phyloP scores from a whole-genome alignment of 768 basidiomycete genomes.

The Trametes cingulata region DNA sequence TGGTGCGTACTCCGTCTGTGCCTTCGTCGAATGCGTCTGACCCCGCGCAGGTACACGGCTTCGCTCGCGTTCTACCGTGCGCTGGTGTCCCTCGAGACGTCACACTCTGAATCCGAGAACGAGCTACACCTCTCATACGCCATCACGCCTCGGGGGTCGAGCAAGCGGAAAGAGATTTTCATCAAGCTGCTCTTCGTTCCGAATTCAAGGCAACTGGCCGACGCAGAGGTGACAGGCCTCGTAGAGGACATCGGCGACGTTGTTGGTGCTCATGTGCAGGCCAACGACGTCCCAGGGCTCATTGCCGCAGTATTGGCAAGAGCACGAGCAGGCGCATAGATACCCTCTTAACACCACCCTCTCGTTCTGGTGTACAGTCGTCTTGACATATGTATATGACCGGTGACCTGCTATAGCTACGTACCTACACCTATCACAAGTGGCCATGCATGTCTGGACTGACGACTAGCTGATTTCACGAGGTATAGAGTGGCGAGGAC shows the following conservation, averaged over 20 bases:
- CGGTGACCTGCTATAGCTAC: too few species aligned
- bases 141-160: slow-evolving; percentile 31
- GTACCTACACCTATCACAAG: too few species aligned
- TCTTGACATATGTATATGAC: too few species aligned
- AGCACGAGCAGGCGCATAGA: slow-evolving; percentile 32
- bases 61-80: slow-evolving; percentile 66
- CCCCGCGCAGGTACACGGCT: slow-evolving; percentile 61
- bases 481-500: too few species aligned
- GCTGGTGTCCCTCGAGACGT: slow-evolving; percentile 59
- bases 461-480: too few species aligned
- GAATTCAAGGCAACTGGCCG: slow-evolving; percentile 64
- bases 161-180: slow-evolving; percentile 36
- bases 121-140: slow-evolving; percentile 73
- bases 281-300: slow-evolving; percentile 65
- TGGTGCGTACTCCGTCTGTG: slow-evolving; percentile 47
- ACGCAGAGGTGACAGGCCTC: slow-evolving; percentile 55
- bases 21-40: not conserved
- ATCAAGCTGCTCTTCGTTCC: slow-evolving; percentile 69
- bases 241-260: slow-evolving; percentile 60
- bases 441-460: too few species aligned
- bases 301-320: slow-evolving; percentile 60
- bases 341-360: not conserved
- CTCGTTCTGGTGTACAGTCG: too few species aligned
- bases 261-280: slow-evolving; percentile 60
- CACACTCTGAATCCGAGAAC: slow-evolving; percentile 67